Evolutionary conservation across 2,329 filamentous ascomycete species (phyloP), one percentile per base, ranked within the genome.

Genomic region (Fusarium sacchari): DNA sequence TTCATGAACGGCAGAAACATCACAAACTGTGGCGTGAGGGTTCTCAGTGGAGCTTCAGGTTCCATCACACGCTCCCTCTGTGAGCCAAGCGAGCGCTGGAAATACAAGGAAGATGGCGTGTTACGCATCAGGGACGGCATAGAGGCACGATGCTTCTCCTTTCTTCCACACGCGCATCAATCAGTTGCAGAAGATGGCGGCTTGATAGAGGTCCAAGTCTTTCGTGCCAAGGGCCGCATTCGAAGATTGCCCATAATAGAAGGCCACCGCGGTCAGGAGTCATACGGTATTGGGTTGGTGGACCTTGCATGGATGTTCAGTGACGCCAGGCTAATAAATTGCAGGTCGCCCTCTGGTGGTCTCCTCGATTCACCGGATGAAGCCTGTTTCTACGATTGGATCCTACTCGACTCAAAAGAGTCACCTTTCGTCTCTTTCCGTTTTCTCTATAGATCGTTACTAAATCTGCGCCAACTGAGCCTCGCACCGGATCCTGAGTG

Each of bases 371-470:
- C 82, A 24, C 87, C 88, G 7, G 82, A 88, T 72, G 83, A 87
- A 49, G 82, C 84, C 17, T 83, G 79, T 17, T 90, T 84, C 77
- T 90, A 87, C 72, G 83, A 88, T 70, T 91, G 86, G 80, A 79
- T 83, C 47, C 80, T 90, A 7, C 76, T 84, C 28, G 89, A 90
- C 63, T 78, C 86, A 1, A 86, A 83, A 60, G 85, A 89, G 47
- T 81, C 78, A 5, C 89, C 89, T 1, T 90, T 85, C 69, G 85
- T 84, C 9, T 84, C 83, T 0, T 90, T 90, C 67, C 83, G 83
- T 32, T 88, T 90, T 68, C 86, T 90, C 67, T 90, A 90, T 71
- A 84, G 88, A 36, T 88, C 86, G 12, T 86, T 84, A 84, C 81
- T 83, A 15, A 85, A 84, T 60, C 83, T 91, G 17, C 76, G 81